phyloP scores from a whole-genome alignment of 768 basidiomycete species.

The Neoboletus magnificus region DNA sequence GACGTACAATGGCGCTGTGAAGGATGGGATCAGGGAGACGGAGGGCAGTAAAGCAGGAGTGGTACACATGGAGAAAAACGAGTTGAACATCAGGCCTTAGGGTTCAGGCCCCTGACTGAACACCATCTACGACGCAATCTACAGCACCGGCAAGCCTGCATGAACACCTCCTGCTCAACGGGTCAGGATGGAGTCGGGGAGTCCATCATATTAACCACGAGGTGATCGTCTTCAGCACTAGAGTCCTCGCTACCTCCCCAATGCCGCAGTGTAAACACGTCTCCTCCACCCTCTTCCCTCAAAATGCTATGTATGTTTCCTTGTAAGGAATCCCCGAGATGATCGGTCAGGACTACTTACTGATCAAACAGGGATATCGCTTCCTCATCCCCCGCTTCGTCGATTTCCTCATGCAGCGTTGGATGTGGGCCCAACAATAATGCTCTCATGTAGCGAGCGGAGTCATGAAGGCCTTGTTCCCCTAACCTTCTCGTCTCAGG shows the following conservation, averaged over 20 bases:
- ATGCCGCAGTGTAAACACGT: slow-evolving; percentile 49
- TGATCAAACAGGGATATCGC: slow-evolving; percentile 71
- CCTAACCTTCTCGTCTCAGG: slow-evolving; percentile 46
- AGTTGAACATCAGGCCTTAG: slow-evolving; percentile 8
- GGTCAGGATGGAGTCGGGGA: slow-evolving; percentile 15
- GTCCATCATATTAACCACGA: slow-evolving; percentile 23
- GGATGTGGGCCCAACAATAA: slow-evolving; percentile 26
- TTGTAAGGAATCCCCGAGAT: slow-evolving; percentile 5
- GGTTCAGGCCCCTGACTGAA: background rate
- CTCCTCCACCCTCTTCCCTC: slow-evolving; percentile 51
- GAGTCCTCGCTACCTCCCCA: slow-evolving; percentile 36
- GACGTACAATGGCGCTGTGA: slow-evolving; percentile 2
- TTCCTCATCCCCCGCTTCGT: slow-evolving; percentile 40
- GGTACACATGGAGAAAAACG: slow-evolving; percentile 1
- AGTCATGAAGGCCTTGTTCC: slow-evolving; percentile 34
- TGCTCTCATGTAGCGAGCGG: slow-evolving; percentile 37
- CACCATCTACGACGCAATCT: slow-evolving; percentile 7
- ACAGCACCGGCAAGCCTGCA: slow-evolving; percentile 7
- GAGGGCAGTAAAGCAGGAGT: background rate
- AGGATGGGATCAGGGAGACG: background rate
- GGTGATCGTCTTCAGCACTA: slow-evolving; percentile 20
- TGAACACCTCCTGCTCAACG: slow-evolving; percentile 4
- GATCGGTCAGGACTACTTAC: slow-evolving; percentile 40
- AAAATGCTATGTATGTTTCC: slow-evolving; percentile 45
- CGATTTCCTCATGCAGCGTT: slow-evolving; percentile 27